Conservation (phyloP, 2,329 filamentous ascomycete species). For the Cadophora luteo-olivacea region DNA sequence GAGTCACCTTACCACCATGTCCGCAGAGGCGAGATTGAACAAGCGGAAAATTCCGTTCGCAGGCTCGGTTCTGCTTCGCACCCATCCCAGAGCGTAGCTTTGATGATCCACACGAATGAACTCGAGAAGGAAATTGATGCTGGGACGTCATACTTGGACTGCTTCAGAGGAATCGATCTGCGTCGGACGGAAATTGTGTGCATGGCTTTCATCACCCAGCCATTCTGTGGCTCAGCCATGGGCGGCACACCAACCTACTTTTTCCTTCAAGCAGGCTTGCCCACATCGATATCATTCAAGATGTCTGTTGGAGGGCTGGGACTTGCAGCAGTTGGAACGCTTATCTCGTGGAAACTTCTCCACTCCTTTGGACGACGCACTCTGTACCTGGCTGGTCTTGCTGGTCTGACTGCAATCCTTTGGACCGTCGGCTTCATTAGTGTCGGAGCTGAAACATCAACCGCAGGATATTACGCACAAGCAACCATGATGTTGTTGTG, state of each 20-base stretch:
- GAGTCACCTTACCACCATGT: slow-evolving; percentile 42
- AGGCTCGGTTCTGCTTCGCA: slow-evolving; percentile 36
- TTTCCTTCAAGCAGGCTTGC: slow-evolving; percentile 61
- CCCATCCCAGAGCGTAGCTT: not conserved
- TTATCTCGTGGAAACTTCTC: slow-evolving; percentile 56
- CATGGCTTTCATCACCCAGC: slow-evolving; percentile 53
- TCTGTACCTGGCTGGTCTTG: slow-evolving; percentile 55
- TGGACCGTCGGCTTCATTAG: slow-evolving; percentile 50
- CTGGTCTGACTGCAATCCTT: slow-evolving; percentile 51
- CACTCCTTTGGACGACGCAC: slow-evolving; percentile 55
- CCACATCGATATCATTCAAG: slow-evolving; percentile 54
- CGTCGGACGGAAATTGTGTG: slow-evolving; percentile 51
- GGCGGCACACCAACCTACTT: slow-evolving; percentile 68
- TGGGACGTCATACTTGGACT: slow-evolving; percentile 46
- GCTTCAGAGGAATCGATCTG: slow-evolving; percentile 16
- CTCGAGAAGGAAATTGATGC: slow-evolving; percentile 45
- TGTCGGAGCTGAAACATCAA: not conserved
- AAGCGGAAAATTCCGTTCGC: slow-evolving; percentile 1
- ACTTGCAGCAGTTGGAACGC: slow-evolving; percentile 57
- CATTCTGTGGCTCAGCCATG: slow-evolving; percentile 61
- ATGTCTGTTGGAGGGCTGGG: slow-evolving; percentile 55
- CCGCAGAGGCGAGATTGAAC: slow-evolving; percentile 44
- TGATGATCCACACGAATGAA: slow-evolving; percentile 22
- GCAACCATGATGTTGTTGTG: slow-evolving; percentile 58
- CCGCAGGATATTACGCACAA: slow-evolving; percentile 46